These are phyloP conservation scores for Xylaria arbuscula DNA, from an alignment of 2,329 filamentous ascomycete genomes.

Conservation along the genomic window DNA sequence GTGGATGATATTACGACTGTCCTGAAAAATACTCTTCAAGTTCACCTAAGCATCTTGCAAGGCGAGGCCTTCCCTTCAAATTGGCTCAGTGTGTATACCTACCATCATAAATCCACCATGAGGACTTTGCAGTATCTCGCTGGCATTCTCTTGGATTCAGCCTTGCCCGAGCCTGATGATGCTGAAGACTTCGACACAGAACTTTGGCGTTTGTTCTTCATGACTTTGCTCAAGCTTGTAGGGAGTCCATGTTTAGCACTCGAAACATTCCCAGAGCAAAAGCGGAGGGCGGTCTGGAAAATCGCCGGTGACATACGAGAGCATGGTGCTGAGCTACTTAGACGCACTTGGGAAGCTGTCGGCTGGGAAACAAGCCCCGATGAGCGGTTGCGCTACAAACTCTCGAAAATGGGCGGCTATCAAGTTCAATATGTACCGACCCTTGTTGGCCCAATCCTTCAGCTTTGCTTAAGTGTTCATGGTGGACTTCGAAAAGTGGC, in stretches of 20 bases:
- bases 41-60: conserved; percentile 88
- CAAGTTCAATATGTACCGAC: conserved; percentile 98
- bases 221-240: conserved; percentile 86
- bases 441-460: conserved; percentile 89
- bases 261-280: conserved; percentile 97
- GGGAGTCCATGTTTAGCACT: conserved; percentile 88
- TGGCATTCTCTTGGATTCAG: conserved; percentile 81
- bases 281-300: conserved; percentile 96
- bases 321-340: conserved; percentile 85
- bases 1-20: conserved; percentile 80
- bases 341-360: conserved; percentile 91
- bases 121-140: conserved; percentile 85
- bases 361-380: conserved; percentile 92
- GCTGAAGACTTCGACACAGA: conserved; percentile 93
- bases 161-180: conserved; percentile 89
- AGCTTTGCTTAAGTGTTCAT: conserved; percentile 94
- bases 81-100: conserved; percentile 95
- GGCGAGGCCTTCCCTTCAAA: conserved; percentile 88
- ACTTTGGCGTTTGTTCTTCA: conserved; percentile 94
- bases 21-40: conserved; percentile 80
- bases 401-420: conserved; percentile 91
- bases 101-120: conserved; percentile 91
- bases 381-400: conserved; percentile 79
- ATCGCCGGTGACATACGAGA: conserved; percentile 97
- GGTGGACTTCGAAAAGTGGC: conserved; percentile 90